phyloP scores from a whole-genome alignment of 2,329 filamentous ascomycete genomes.

The Sordariomycetes sp. region DNA sequence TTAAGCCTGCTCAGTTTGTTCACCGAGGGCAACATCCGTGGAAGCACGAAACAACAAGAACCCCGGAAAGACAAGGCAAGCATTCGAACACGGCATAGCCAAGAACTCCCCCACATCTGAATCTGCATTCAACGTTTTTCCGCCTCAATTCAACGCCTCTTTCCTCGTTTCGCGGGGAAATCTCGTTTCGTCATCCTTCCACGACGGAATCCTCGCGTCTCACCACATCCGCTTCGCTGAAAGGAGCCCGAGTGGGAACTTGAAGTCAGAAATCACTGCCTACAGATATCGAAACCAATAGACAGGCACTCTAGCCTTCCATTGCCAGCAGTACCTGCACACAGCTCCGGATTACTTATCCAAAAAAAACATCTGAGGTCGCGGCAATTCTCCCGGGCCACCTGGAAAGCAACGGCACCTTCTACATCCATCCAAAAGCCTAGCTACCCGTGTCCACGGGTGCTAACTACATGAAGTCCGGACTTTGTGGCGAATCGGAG shows the following conservation, averaged over 20 bases:
- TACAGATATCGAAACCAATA: not conserved
- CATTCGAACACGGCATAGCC: too few species aligned
- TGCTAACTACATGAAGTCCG: slow-evolving; percentile 1
- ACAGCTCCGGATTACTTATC: not conserved
- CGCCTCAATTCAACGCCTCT: too few species aligned
- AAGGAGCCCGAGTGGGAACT: not conserved
- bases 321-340: not conserved
- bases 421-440: not conserved
- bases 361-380: not conserved
- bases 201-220: too few species aligned
- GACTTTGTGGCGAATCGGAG: slow-evolving; percentile 4
- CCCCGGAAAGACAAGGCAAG: too few species aligned
- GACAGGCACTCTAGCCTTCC: not conserved
- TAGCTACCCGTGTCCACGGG: not conserved
- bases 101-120: too few species aligned
- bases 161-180: too few species aligned
- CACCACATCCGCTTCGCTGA: too few species aligned
- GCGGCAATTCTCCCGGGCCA: not conserved
- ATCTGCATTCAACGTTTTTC: too few species aligned
- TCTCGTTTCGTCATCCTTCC: too few species aligned
- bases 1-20: not conserved
- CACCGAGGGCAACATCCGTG: too few species aligned
- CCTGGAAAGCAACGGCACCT: not conserved
- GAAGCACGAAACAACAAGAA: too few species aligned
- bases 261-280: not conserved